Conservation (phyloP, 768 basidiomycete species). For the Lactarius psammicola region DNA sequence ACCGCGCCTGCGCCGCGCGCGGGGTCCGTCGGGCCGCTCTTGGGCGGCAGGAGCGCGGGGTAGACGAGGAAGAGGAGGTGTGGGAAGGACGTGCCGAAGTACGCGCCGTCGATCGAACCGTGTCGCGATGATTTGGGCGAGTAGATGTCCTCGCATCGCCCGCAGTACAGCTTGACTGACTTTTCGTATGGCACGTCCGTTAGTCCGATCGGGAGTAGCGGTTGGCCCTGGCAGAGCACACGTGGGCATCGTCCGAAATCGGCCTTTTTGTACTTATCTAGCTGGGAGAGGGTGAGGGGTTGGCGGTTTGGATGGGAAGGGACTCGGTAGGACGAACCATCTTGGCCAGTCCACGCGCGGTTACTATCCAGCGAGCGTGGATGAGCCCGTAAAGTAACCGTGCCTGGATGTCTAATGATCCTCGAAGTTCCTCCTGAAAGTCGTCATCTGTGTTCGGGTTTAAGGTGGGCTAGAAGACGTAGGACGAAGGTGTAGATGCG, state of each 20-base stretch:
- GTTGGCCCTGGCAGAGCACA: constrained; percentile 91
- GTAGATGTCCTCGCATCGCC: constrained; percentile 97
- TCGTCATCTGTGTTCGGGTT: constrained; percentile 68
- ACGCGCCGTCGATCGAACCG: constrained; percentile 96
- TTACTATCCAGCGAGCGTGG: constrained; percentile 96
- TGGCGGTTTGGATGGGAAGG: not conserved
- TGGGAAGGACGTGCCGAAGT: constrained; percentile 97
- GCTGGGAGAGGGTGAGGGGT: constrained; percentile 35
- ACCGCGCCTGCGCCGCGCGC: constrained; percentile 29
- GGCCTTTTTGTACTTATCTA: constrained; percentile 97
- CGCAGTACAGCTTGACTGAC: constrained; percentile 98
- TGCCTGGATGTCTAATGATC: constrained; percentile 90
- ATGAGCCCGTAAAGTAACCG: constrained; percentile 93
- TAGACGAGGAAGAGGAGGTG: constrained; percentile 98
- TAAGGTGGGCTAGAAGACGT: not conserved
- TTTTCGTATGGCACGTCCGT: constrained; percentile 98
- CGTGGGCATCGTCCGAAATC: constrained; percentile 99
- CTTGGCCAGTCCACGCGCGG: constrained; percentile 87
- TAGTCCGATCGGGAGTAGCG: constrained; percentile 94
- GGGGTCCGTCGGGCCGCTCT: constrained; percentile 53
- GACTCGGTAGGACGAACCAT: constrained; percentile 58
- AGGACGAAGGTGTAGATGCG: constrained; percentile 31
- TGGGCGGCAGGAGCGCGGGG: constrained; percentile 86
- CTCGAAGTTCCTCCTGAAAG: constrained; percentile 90
- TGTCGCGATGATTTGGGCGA: constrained; percentile 96